phyloP scores from a whole-genome alignment of 2,329 filamentous ascomycete species.

The Pseudocercospora macadamiae region DNA sequence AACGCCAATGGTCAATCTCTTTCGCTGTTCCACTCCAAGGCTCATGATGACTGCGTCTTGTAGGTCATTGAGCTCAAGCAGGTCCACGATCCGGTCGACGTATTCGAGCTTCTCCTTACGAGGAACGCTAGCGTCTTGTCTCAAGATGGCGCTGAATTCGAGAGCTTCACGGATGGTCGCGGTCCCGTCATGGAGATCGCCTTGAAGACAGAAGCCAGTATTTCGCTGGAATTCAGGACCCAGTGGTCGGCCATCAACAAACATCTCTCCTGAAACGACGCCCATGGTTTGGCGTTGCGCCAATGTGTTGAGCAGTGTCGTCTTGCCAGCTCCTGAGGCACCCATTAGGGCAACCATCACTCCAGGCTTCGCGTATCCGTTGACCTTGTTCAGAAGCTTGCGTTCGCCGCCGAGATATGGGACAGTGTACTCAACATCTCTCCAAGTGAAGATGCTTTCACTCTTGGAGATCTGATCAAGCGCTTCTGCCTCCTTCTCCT shows the following conservation, averaged over 20 bases:
- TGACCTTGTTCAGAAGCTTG: conserved; percentile 69
- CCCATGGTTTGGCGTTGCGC: conserved; percentile 72
- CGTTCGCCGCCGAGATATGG: conserved; percentile 66
- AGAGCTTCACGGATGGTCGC: conserved; percentile 69
- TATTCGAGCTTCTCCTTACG: conserved; percentile 66
- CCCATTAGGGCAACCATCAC: conserved; percentile 81
- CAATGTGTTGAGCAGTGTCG: conserved; percentile 76
- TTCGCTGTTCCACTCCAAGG: conserved; percentile 70
- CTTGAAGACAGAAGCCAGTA: conserved; percentile 73
- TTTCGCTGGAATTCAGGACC: conserved; percentile 67
- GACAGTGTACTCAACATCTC: conserved; percentile 71
- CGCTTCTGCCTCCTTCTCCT: conserved; percentile 44
- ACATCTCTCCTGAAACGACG: conserved; percentile 68
- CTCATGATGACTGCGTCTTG: conserved; percentile 68
- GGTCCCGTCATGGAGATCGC: conserved; percentile 70
- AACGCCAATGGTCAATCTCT: conserved; percentile 73
- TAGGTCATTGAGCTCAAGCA: conserved; percentile 67
- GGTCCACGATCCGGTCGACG: conserved; percentile 66
- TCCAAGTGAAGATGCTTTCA: conserved; percentile 71
- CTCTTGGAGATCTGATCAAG: conserved; percentile 57
- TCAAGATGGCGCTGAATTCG: conserved; percentile 68
- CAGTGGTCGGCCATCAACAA: conserved; percentile 68
- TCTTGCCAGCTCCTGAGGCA: conserved; percentile 80
- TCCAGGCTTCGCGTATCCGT: conserved; percentile 78
- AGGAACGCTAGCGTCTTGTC: conserved; percentile 60